These are phyloP conservation scores for Hymenoscyphus linearis DNA, from an alignment of 2,329 filamentous ascomycete species.

Conservation along the genomic window DNA sequence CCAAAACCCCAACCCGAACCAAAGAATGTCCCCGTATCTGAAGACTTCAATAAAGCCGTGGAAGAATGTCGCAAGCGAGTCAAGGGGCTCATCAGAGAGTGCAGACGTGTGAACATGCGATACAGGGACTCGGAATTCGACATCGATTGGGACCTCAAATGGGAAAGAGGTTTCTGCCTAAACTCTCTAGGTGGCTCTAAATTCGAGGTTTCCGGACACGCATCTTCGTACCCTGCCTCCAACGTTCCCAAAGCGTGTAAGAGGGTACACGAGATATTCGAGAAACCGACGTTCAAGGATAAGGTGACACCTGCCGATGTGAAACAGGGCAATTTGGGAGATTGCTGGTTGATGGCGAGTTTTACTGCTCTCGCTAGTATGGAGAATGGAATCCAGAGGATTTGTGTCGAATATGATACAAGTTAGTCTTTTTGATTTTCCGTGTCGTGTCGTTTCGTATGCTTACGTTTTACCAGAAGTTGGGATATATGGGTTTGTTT, in stretches of 20 bases:
- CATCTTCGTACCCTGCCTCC: constrained; percentile 41
- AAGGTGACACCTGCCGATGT: constrained; percentile 74
- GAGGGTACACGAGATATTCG: constrained; percentile 70
- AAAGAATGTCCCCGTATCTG: constrained; percentile 52
- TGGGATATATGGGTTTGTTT: constrained; percentile 86
- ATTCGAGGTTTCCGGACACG: constrained; percentile 46
- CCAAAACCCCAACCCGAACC: constrained; percentile 37
- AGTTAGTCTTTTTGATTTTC: constrained; percentile 21
- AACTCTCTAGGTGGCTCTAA: constrained; percentile 33
- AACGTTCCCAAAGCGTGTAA: constrained; percentile 39
- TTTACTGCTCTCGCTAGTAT: constrained; percentile 73
- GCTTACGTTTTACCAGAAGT: constrained; percentile 39
- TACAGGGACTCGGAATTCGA: constrained; percentile 82
- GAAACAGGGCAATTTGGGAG: constrained; percentile 70
- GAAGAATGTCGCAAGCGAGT: constrained; percentile 63
- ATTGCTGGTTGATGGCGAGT: constrained; percentile 83
- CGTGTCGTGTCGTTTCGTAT: constrained; percentile 2
- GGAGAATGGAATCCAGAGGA: constrained; percentile 60
- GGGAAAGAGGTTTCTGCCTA: constrained; percentile 32
- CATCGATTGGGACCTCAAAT: constrained; percentile 50
- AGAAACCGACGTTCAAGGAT: constrained; percentile 70
- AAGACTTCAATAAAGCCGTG: constrained; percentile 68
- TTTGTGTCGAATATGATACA: constrained; percentile 71
- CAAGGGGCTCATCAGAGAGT: constrained; percentile 56
- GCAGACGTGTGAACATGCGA: constrained; percentile 72